Percentiles rank a stretch among this genome's conserved stretches.
phyloP scores from a whole-genome alignment of 148 eudicot species.

The Camellia lanceoleosa region DNA sequence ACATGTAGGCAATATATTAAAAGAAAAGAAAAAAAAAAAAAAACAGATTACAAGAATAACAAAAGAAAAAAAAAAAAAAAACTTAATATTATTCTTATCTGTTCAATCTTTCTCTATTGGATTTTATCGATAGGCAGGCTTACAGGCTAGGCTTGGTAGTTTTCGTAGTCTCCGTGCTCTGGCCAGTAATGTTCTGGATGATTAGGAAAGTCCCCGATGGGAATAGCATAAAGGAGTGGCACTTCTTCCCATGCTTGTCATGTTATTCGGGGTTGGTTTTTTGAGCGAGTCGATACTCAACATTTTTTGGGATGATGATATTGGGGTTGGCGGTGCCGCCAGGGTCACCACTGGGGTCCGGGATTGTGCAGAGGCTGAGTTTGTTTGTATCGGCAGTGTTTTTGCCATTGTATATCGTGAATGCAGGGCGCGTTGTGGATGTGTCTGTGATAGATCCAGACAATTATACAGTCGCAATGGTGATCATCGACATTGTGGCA shows the following conservation, averaged over 20 bases:
- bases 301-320: neutral
- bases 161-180: neutral
- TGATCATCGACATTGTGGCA: too few relatives aligned
- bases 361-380: neutral
- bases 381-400: neutral
- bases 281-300: neutral
- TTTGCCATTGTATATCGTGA: neutral
- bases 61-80: too few relatives aligned
- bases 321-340: slow-evolving; percentile 6
- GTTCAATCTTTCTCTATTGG: too few relatives aligned
- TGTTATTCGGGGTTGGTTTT: neutral
- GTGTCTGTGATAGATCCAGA: neutral
- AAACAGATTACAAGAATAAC: too few relatives aligned
- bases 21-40: too few relatives aligned
- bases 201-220: slow-evolving; percentile 15
- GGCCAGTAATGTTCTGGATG: neutral
- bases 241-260: neutral
- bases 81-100: too few relatives aligned
- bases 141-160: too few relatives aligned
- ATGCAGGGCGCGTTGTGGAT: neutral
- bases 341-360: neutral
- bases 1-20: too few relatives aligned
- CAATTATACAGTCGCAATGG: too few relatives aligned
- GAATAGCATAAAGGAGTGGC: neutral
- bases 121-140: too few relatives aligned